phyloP scores from a whole-genome alignment of 1,284 basidiomycete species.

The Moesziomyces parantarcticus region DNA sequence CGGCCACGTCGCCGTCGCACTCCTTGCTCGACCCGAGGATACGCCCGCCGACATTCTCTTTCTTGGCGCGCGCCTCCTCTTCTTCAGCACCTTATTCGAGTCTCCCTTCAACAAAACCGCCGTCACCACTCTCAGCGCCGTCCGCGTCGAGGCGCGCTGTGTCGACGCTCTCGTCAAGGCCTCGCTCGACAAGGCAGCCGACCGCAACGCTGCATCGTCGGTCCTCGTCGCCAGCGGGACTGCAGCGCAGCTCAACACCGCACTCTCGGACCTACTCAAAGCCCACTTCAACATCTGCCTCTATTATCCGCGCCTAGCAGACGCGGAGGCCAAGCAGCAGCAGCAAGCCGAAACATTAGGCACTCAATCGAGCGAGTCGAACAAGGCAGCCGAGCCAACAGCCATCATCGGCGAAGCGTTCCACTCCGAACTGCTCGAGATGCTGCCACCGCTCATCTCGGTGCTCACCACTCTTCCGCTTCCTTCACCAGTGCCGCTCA shows the following conservation, averaged over 20 bases:
- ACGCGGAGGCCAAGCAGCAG: conserved; percentile 26
- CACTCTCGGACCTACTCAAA: conserved; percentile 57
- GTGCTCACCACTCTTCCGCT: conserved; percentile 37
- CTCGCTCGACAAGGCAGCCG: conserved; percentile 11
- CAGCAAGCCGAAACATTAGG: conserved; percentile 6
- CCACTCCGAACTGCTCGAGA: conserved; percentile 33
- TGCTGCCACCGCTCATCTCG: conserved; percentile 46
- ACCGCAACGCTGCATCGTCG: conserved; percentile 7
- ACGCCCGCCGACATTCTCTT: conserved; percentile 54
- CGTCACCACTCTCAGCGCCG: conserved; percentile 39
- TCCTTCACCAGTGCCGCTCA: conserved; percentile 34
- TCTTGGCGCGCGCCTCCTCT: conserved; percentile 53
- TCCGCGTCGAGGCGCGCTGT: conserved; percentile 32
- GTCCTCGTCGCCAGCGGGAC: conserved; percentile 32
- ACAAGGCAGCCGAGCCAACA: not conserved
- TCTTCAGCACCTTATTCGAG: conserved; percentile 63
- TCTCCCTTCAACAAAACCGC: conserved; percentile 53
- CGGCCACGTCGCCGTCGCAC: conserved; percentile 34
- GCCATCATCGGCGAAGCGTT: conserved; percentile 47
- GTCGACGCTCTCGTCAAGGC: conserved; percentile 30
- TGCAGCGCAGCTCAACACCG: conserved; percentile 40
- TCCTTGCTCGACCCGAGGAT: conserved; percentile 30
- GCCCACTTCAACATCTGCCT: conserved; percentile 60
- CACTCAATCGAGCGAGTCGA: not conserved
- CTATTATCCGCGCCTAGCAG: conserved; percentile 54